A percentile compares a stretch with the other conserved stretches of the same genome.
These are phyloP conservation scores for Peterozyma toletana DNA, from an alignment of 805 yeast genomes.

Conservation along the genomic window DNA sequence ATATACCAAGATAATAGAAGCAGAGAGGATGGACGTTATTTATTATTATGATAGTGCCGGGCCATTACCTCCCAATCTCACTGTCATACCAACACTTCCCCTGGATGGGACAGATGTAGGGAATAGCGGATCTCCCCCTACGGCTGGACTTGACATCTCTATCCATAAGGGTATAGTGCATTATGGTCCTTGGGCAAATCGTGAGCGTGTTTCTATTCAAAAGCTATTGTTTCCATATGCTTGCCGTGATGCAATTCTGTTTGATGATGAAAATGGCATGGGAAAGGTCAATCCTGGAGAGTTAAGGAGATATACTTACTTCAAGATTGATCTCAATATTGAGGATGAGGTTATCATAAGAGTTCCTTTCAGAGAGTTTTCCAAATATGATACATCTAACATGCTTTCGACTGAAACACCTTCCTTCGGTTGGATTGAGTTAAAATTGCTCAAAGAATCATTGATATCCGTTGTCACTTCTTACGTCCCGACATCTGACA, in stretches of 20 bases:
- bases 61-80: conserved; percentile 27
- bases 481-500: conserved; percentile 37
- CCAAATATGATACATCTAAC: conserved; percentile 47
- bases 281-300: conserved; percentile 36
- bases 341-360: conserved; percentile 63
- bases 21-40: conserved; percentile 43
- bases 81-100: conserved; percentile 17
- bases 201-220: conserved; percentile 66
- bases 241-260: conserved; percentile 47
- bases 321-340: conserved; percentile 47
- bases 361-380: conserved; percentile 77
- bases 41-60: conserved; percentile 78
- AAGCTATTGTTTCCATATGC: conserved; percentile 60
- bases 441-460: conserved; percentile 52
- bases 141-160: conserved; percentile 52
- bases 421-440: conserved; percentile 91
- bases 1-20: conserved; percentile 59
- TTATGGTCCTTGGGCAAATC: conserved; percentile 96
- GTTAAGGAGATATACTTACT: conserved; percentile 47
- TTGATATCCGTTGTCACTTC: conserved; percentile 38
- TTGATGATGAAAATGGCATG: conserved; percentile 1
- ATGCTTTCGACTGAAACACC: conserved; percentile 28
- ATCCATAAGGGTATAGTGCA: conserved; percentile 58
- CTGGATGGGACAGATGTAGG: conserved; percentile 48
- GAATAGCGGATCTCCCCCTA: conserved; percentile 51